These are phyloP conservation scores for Dittrichia graveolens DNA, from an alignment of 129 eudicot genomes.

Conservation along the genomic window DNA sequence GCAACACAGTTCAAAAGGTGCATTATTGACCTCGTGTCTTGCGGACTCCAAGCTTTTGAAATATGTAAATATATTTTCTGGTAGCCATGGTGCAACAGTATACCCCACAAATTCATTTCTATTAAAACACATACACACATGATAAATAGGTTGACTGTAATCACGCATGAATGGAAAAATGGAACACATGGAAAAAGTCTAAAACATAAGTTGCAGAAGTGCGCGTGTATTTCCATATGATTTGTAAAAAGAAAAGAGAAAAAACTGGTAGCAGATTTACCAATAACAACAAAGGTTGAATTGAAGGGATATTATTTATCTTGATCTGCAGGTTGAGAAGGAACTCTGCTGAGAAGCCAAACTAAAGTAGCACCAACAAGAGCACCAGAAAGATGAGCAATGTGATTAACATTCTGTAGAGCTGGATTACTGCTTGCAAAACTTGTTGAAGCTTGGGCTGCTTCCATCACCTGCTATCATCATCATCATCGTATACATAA, in stretches of 20 bases:
- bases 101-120: constrained; percentile 12
- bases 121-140: neutral
- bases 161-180: constrained; percentile 18
- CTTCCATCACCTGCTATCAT: constrained; percentile 83
- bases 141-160: constrained; percentile 1
- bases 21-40: too few species aligned
- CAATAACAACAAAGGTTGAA: neutral
- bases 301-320: constrained; percentile 26
- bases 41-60: neutral
- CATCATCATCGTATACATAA: neutral
- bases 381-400: constrained; percentile 97
- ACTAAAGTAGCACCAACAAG: constrained; percentile 81
- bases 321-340: constrained; percentile 51
- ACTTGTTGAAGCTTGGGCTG: constrained; percentile 88
- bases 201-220: neutral
- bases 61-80: neutral
- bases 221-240: neutral
- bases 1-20: too few species aligned
- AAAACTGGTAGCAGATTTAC: neutral
- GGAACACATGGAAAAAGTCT: constrained; percentile 7
- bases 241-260: neutral
- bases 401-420: constrained; percentile 77
- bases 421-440: constrained; percentile 55
- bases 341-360: constrained; percentile 79
- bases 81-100: constrained; percentile 15